A percentile compares a stretch with the other conserved stretches of the same genome.
Evolutionary conservation across 1,284 basidiomycete species (phyloP).

Genomic region (Entoloma clypeatum): DNA sequence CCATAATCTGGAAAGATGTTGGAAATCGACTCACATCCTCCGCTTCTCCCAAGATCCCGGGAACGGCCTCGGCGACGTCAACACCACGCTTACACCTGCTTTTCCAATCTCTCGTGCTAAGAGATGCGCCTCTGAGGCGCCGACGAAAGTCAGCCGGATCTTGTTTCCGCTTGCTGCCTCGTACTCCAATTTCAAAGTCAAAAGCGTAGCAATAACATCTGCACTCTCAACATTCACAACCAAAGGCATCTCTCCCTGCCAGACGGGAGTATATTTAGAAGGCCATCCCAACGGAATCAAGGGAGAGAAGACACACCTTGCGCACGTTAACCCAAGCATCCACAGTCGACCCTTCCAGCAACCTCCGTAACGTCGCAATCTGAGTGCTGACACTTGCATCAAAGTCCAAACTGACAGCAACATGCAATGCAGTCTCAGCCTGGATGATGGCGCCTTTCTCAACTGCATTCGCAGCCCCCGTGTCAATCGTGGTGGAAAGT

Average conservation of each 20-base stretch:
- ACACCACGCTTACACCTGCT: slow-evolving; percentile 65
- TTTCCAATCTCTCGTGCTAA: slow-evolving; percentile 64
- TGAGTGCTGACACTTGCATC: slow-evolving; percentile 58
- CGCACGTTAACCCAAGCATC: slow-evolving; percentile 40
- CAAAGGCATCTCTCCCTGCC: slow-evolving; percentile 39
- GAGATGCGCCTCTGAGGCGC: slow-evolving; percentile 65
- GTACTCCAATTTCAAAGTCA: slow-evolving; percentile 61
- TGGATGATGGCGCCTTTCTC: slow-evolving; percentile 69
- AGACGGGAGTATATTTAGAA: slow-evolving; percentile 2
- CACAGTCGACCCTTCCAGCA: slow-evolving; percentile 14
- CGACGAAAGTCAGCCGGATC: slow-evolving; percentile 52
- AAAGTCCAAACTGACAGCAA: slow-evolving; percentile 45
- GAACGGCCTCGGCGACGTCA: slow-evolving; percentile 58
- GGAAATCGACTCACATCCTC: slow-evolving; percentile 40
- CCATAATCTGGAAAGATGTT: slow-evolving; percentile 29
- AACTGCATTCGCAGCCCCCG: slow-evolving; percentile 59
- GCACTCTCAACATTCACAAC: slow-evolving; percentile 65
- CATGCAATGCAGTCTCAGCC: slow-evolving; percentile 71
- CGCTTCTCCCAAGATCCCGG: slow-evolving; percentile 58
- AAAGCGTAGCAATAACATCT: slow-evolving; percentile 69
- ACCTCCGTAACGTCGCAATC: slow-evolving; percentile 53
- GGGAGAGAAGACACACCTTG: slow-evolving; percentile 25
- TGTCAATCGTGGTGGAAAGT: slow-evolving; percentile 64
- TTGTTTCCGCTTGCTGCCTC: slow-evolving; percentile 40
- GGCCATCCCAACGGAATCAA: background rate